These are phyloP conservation scores for Nicotiana undulata DNA, from an alignment of 257 asterid species.

Conservation along the genomic window DNA sequence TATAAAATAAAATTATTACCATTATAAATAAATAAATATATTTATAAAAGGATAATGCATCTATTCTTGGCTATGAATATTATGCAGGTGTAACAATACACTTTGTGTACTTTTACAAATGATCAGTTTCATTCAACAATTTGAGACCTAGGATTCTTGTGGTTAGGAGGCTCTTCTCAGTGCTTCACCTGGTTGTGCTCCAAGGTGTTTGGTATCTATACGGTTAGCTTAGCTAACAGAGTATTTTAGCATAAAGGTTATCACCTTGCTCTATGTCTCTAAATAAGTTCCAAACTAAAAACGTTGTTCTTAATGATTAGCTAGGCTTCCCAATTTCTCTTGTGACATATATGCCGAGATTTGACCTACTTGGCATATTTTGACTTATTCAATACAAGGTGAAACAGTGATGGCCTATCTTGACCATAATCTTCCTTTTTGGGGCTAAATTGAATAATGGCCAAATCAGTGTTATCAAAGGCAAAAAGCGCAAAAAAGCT, in stretches of 20 bases:
- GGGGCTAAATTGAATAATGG: background rate
- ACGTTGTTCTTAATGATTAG: background rate
- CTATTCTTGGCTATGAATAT: background rate
- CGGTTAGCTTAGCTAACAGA: background rate
- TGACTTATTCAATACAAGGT: background rate
- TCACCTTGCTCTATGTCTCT: background rate
- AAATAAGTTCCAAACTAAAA: background rate
- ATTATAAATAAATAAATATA: background rate
- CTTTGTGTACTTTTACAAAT: background rate
- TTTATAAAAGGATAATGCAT: background rate
- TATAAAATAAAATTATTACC: too few species aligned
- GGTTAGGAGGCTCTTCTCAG: background rate
- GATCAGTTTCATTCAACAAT: background rate
- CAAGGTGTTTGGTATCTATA: background rate
- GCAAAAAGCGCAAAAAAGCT: too few species aligned
- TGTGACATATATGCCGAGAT: background rate
- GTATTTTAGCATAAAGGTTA: background rate
- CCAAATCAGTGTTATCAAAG: too few species aligned
- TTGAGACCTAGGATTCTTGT: background rate
- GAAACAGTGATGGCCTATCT: background rate
- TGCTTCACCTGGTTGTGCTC: background rate
- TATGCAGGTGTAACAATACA: background rate
- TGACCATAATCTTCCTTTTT: background rate
- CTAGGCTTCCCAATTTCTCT: background rate
- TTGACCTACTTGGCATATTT: background rate